Conservation (phyloP, 2,329 filamentous ascomycete genomes). For the Aspergillus costaricaensis region DNA sequence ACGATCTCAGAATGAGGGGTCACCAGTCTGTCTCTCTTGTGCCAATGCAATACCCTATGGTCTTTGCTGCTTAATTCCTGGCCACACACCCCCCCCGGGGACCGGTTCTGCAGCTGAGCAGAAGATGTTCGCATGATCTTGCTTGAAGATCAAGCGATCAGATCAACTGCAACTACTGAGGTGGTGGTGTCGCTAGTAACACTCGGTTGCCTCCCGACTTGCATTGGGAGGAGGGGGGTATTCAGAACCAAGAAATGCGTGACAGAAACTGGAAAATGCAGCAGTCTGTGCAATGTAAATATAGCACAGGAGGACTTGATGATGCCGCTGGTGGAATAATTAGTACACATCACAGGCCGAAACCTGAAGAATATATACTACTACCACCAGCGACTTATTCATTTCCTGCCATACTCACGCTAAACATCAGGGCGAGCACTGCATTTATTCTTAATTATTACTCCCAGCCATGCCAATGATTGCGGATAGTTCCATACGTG, state of each 20-base stretch:
- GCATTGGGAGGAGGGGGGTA: not conserved
- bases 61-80: not conserved
- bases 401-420: not conserved
- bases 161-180: not conserved
- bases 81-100: not conserved
- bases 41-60: too few relatives aligned
- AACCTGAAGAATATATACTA: not conserved
- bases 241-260: not conserved
- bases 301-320: not conserved
- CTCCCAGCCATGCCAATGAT: not conserved
- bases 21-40: not conserved
- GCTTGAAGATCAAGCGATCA: slow-evolving; percentile 1
- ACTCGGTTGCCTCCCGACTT: not conserved
- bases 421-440: not conserved
- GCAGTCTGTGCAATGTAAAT: not conserved
- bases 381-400: not conserved
- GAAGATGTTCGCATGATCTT: slow-evolving; percentile 7
- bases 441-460: not conserved
- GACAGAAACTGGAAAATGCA: not conserved
- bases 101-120: not conserved
- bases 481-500: not conserved
- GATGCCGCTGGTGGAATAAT: not conserved
- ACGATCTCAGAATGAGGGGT: not conserved
- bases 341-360: not conserved
- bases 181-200: not conserved